These are phyloP conservation scores for Trypanosoma mega DNA, from an alignment of 208 protist genomes.

Conservation along the genomic window DNA sequence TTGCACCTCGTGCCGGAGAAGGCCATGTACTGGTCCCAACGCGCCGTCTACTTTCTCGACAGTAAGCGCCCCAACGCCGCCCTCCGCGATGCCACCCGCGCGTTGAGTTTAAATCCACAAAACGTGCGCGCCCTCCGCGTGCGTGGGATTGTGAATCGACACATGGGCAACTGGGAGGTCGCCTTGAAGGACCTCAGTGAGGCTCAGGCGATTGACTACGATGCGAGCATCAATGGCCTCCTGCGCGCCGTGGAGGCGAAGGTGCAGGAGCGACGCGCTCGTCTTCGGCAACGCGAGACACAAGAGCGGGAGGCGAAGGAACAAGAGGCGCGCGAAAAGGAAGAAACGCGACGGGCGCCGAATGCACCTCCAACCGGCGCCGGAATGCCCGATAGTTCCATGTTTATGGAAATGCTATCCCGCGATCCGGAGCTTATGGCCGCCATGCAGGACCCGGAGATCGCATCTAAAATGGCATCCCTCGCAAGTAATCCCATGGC, in stretches of 20 bases:
- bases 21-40: constrained; percentile 80
- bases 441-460: constrained; percentile 77
- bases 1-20: constrained; percentile 51
- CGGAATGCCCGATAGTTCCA: too few relatives aligned
- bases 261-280: constrained; percentile 29
- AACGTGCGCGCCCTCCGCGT: constrained; percentile 78
- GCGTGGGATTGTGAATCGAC: constrained; percentile 61
- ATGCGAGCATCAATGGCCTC: constrained; percentile 44
- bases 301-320: constrained; percentile 31
- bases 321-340: too few relatives aligned
- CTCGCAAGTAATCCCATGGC: constrained; percentile 70
- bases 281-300: constrained; percentile 37
- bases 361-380: background rate
- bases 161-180: constrained; percentile 64
- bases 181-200: constrained; percentile 65
- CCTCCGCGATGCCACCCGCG: constrained; percentile 58
- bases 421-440: constrained; percentile 60
- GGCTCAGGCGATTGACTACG: constrained; percentile 80
- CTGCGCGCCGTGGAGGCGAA: constrained; percentile 52
- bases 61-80: constrained; percentile 45
- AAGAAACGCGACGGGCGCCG: background rate
- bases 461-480: constrained; percentile 50
- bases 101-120: constrained; percentile 59
- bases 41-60: constrained; percentile 58
- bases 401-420: too few relatives aligned